These are phyloP conservation scores for Globisporangium radiosum DNA, from an alignment of 352 stramenopile species.

Conservation along the genomic window DNA sequence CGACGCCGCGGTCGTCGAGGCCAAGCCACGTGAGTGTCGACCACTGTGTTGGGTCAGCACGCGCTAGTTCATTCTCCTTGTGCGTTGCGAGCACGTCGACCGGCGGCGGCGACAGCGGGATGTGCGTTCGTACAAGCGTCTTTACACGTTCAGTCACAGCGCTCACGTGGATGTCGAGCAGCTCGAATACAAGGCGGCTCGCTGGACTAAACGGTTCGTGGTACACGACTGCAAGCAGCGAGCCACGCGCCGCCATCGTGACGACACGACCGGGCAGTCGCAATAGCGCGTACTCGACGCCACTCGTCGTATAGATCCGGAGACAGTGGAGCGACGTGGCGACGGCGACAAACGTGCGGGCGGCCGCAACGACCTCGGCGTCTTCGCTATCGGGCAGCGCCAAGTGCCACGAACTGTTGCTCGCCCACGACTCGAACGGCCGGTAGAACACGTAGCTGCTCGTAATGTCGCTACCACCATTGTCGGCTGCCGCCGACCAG, in stretches of 20 bases:
- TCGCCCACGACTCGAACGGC: slow-evolving; percentile 78
- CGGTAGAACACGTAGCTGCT: slow-evolving; percentile 78
- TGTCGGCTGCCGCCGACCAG: slow-evolving; percentile 13
- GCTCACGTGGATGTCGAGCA: slow-evolving; percentile 40
- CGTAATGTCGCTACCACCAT: slow-evolving; percentile 30
- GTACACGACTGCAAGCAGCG: slow-evolving; percentile 63
- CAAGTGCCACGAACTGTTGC: slow-evolving; percentile 75
- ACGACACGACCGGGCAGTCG: slow-evolving; percentile 61
- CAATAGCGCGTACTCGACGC: slow-evolving; percentile 53
- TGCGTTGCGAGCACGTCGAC: slow-evolving; percentile 65
- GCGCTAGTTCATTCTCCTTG: slow-evolving; percentile 48
- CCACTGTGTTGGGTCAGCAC: slow-evolving; percentile 38
- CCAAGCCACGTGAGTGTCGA: slow-evolving; percentile 65
- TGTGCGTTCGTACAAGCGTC: slow-evolving; percentile 32
- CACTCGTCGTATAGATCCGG: slow-evolving; percentile 67
- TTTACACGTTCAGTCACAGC: slow-evolving; percentile 35
- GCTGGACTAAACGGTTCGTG: slow-evolving; percentile 32
- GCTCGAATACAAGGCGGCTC: slow-evolving; percentile 32
- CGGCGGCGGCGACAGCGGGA: slow-evolving; percentile 51
- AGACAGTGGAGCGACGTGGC: slow-evolving; percentile 64
- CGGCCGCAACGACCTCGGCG: slow-evolving; percentile 56
- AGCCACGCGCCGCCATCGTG: slow-evolving; percentile 56
- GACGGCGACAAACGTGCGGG: slow-evolving; percentile 65
- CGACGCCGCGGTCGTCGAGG: slow-evolving; percentile 65
- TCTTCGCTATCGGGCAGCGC: slow-evolving; percentile 63